These are phyloP conservation scores for Beverwykella pulmonaria DNA, from an alignment of 495 filamentous ascomycete genomes.

Conservation along the genomic window DNA sequence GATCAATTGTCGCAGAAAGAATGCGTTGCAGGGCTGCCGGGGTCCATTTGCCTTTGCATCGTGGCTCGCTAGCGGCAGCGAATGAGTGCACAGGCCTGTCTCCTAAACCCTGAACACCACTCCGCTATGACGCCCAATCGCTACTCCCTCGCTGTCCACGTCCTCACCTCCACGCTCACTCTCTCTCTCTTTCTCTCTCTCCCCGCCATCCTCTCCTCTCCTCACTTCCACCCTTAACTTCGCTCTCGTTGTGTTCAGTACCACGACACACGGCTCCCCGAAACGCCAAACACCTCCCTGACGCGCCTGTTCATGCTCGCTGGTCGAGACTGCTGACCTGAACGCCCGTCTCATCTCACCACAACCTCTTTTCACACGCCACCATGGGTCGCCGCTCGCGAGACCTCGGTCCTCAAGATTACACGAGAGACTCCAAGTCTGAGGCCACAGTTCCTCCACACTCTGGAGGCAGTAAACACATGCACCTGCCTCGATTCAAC, in stretches of 20 bases:
- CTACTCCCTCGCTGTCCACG: not conserved
- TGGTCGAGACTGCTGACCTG: not conserved
- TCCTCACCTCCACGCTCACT: not conserved
- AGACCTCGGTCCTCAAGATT: constrained; percentile 7
- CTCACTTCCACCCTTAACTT: not conserved
- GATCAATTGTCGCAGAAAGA: not conserved
- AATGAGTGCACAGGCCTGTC: not conserved
- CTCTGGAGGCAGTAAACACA: not conserved
- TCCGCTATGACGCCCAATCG: not conserved
- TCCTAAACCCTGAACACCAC: not conserved
- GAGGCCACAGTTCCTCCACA: constrained; percentile 17
- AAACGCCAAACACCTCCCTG: constrained; percentile 5
- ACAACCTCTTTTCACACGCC: not conserved
- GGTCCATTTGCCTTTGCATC: not conserved
- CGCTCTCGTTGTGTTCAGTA: not conserved
- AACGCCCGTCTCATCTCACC: not conserved
- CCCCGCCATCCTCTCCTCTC: not conserved
- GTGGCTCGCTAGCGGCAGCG: not conserved
- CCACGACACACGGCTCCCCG: not conserved
- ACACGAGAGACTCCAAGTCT: constrained; percentile 17
- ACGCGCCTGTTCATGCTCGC: constrained; percentile 2
- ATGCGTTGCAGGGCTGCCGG: not conserved
- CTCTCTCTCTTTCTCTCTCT: not conserved
- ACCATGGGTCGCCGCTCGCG: constrained; percentile 10
- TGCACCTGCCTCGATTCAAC: constrained; percentile 34